Evolutionary conservation across 2,329 filamentous ascomycete species (phyloP).

Genomic region (Pseudocercospora pini-densiflorae): DNA sequence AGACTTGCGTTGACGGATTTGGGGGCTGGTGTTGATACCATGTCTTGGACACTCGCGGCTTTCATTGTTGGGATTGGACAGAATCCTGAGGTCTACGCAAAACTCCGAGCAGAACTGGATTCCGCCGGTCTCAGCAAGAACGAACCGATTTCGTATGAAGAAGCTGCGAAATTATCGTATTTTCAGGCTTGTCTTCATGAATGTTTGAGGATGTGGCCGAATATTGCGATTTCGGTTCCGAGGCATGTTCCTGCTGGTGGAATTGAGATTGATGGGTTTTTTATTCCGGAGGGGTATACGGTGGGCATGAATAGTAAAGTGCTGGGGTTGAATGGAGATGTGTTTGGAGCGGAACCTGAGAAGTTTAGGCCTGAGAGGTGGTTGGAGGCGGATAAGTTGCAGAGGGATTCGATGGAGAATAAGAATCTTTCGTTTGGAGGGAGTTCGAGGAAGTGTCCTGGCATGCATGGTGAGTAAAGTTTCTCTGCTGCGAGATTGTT

Average conservation of each 20-base stretch:
- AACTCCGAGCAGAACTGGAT: slow-evolving; percentile 4
- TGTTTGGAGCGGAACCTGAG: not conserved
- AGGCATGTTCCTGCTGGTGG: slow-evolving; percentile 33
- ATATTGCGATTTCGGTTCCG: slow-evolving; percentile 29
- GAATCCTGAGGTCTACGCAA: not conserved
- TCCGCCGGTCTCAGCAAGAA: not conserved
- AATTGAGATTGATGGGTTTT: slow-evolving; percentile 25
- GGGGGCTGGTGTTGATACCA: slow-evolving; percentile 17
- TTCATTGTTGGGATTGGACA: slow-evolving; percentile 7
- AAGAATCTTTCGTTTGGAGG: slow-evolving; percentile 16
- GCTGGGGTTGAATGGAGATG: slow-evolving; percentile 1
- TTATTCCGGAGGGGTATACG: slow-evolving; percentile 33
- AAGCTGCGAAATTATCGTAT: slow-evolving; percentile 1
- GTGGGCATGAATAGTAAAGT: slow-evolving; percentile 24
- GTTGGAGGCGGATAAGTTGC: not conserved
- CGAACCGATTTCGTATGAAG: slow-evolving; percentile 8
- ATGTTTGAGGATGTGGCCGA: slow-evolving; percentile 18
- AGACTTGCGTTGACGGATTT: slow-evolving; percentile 10
- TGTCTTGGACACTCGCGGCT: slow-evolving; percentile 18
- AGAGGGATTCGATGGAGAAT: slow-evolving; percentile 10
- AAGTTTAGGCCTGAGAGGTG: not conserved
- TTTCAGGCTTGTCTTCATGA: slow-evolving; percentile 21
- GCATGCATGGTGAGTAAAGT: slow-evolving; percentile 6
- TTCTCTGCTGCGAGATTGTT: not conserved
- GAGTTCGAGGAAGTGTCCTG: slow-evolving; percentile 9